phyloP scores from a whole-genome alignment of 352 stramenopile genomes.

The Globisporangium emineosum region DNA sequence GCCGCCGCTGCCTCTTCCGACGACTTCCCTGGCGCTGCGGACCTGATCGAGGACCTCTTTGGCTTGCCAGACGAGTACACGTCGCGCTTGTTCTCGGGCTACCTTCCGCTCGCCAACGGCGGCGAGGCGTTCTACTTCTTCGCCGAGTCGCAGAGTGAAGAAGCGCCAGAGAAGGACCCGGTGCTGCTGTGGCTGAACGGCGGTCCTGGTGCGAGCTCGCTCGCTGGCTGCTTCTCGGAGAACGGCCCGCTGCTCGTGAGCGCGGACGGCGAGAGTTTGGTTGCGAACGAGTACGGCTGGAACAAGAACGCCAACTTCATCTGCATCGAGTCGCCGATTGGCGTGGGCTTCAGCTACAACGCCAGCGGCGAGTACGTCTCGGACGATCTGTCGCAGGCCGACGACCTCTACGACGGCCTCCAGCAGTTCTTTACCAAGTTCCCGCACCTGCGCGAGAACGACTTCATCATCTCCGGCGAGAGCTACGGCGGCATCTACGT shows the following conservation, averaged over 20 bases:
- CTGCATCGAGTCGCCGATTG: conserved; percentile 67
- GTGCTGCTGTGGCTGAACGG: conserved; percentile 98
- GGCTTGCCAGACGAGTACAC: conserved; percentile 18
- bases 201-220: conserved; percentile 92
- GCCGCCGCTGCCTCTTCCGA: neutral
- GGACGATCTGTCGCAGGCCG: conserved; percentile 49
- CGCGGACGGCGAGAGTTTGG: conserved; percentile 81
- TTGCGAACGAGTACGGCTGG: conserved; percentile 60
- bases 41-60: conserved; percentile 17
- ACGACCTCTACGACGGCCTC: conserved; percentile 75
- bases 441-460: conserved; percentile 36
- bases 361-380: conserved; percentile 33
- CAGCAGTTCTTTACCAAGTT: conserved; percentile 63
- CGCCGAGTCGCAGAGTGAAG: conserved; percentile 95
- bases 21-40: conserved; percentile 16
- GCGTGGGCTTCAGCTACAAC: conserved; percentile 67
- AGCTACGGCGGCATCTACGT: conserved; percentile 73
- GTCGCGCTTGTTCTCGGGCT: conserved; percentile 21
- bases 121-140: conserved; percentile 86
- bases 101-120: conserved; percentile 17
- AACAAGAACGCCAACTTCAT: conserved; percentile 66
- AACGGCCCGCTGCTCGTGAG: conserved; percentile 97
- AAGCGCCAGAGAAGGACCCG: conserved; percentile 80
- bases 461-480: conserved; percentile 65
- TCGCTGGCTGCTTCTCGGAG: conserved; percentile 91